Evolutionary conservation across 257 asterid genomes (phyloP), one percentile per base, ranked within the genome.

Genomic region (Lantana camara): DNA sequence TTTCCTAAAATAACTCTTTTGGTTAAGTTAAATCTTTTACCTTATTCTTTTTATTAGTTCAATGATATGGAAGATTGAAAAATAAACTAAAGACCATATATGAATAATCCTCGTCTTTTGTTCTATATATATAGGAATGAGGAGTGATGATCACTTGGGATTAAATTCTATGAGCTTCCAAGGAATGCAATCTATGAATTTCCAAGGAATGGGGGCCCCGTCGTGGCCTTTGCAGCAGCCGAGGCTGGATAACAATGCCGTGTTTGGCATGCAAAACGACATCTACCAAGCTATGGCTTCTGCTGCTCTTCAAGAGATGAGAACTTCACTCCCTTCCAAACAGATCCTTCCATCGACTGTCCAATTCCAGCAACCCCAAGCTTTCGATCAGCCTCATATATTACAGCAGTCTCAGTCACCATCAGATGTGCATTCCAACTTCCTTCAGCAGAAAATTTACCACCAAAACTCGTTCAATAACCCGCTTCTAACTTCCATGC

Each of bases 231-330:
- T 27, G 32, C 32, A 27, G 87, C 83, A 77, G 64, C 82, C 75
- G 1, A 75, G 72, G 62, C 10, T 75, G 44, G 81, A 75, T 41
- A 16, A 55, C 32, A 27, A 27, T 24, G 55, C 86, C 22, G 60
- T 75, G 59, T 58, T 77, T 35, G 73, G 79, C 52, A 54, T 75
- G 68, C 86, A 75, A 66, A 66, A 61, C 34, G 87, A 81, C 12
- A 51, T 69, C 13, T 81, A 81, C 71, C 83, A 81, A 61, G 75
- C 86, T 16, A 72, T 81, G 76, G 75, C 80, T 29, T 49, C 85
- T 13, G 82, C 81, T 37, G 80, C 81, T 68, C 53, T 80, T 48
- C 86, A 74, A 21, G 86, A 80, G 46, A 42, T 72, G 74, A 60
- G 80, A 49, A 50, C 17, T 35, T 50, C 63, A 14, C 81, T 74